Evolutionary conservation across 164 flowering plant species (phyloP).

Genomic region (Magnolia officinalis): DNA sequence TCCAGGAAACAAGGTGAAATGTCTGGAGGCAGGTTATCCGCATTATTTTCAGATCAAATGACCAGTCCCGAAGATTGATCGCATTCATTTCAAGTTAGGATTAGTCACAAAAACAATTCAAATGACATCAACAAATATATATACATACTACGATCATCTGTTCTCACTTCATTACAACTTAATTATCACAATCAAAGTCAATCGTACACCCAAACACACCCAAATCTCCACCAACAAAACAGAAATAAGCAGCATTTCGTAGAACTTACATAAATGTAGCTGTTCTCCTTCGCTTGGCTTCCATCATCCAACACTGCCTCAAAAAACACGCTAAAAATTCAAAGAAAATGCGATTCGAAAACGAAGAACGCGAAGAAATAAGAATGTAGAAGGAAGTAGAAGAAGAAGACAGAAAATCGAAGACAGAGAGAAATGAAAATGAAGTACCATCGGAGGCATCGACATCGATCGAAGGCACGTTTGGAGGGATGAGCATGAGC

Average conservation of each 20-base stretch:
- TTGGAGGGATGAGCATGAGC: constrained; percentile 91
- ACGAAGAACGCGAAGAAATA: constrained; percentile 8
- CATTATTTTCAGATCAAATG: background rate
- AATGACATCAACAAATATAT: too few species aligned
- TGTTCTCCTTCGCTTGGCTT: constrained; percentile 68
- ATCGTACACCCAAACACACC: background rate
- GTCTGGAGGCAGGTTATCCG: too few species aligned
- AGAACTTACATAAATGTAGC: constrained; percentile 81
- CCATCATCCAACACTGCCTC: constrained; percentile 81
- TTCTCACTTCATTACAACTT: background rate
- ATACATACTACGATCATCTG: background rate
- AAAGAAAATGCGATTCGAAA: background rate
- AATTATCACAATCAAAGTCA: background rate
- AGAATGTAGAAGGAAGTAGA: background rate
- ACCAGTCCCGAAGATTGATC: background rate
- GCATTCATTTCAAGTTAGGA: background rate
- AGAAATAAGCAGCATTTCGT: background rate
- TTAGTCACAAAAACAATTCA: background rate
- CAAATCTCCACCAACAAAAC: background rate
- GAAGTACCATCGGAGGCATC: constrained; percentile 80
- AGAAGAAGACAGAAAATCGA: background rate
- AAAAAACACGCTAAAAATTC: background rate
- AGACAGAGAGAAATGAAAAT: background rate
- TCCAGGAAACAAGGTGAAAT: too few species aligned
- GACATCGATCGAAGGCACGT: constrained; percentile 95